Base-by-base conservation (phyloP, 192 early-diverging fungal species). In the Backusella liffmaniae region DNA sequence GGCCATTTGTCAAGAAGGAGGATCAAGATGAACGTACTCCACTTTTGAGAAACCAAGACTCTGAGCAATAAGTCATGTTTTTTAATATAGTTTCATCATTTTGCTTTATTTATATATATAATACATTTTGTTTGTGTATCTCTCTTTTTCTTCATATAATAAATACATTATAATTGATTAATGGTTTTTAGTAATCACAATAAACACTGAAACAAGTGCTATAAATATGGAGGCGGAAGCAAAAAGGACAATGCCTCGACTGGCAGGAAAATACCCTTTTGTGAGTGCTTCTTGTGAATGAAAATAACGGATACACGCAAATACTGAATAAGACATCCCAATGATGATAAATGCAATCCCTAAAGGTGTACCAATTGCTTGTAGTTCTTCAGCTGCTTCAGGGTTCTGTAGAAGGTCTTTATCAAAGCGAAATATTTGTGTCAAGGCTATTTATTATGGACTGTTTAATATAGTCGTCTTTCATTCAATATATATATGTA, bases 241-340 rank as follows among this genome's bases (percentile, higher is more conserved):
- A 0, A 88, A 12, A 30, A 89, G 41, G 21, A 89, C 83, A 68
- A 80, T 87, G 3, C 87, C 86, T 53, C 91, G 85, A 78, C 91
- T 93, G 18, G 92, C 92, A 3, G 92, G 90, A 76, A 92, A 94
- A 66, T 86, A 84, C 18, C 91, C 92, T 74, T 84, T 85, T 18
- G 88, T 90, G 85, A 94, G 86, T 23, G 88, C 77, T 6, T 69
- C 71, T 82, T 94, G 93, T 30, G 88, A 85, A 76, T 88, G 88
- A 76, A 94, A 93, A 76, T 92, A 94, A 68, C 93, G 79, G 42
- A 87, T 83, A 7, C 88, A 79, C 1, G 88, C 93, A 56, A 93
- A 80, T 51, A 86, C 74, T 10, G 93, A 80, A 76, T 92, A 91
- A 26, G 87, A 10, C 59, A 92, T 86, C 1, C 91, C 90, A 15